Percentiles rank a stretch among this genome's conserved stretches.
phyloP scores from a whole-genome alignment of 2,329 filamentous ascomycete species.

The Fusarium sp. region DNA sequence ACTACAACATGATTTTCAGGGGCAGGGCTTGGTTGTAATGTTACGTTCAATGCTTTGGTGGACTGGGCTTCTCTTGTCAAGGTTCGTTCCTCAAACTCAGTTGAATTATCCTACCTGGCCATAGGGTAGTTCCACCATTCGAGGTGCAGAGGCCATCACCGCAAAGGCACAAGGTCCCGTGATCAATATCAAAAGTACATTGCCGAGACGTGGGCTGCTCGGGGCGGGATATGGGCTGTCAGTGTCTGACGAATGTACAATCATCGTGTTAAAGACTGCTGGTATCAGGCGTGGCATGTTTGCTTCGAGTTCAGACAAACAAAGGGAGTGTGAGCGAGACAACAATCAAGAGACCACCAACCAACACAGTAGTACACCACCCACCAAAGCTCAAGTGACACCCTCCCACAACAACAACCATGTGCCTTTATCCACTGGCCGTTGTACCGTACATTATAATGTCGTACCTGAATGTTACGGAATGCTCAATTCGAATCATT shows the following conservation, averaged over 20 bases:
- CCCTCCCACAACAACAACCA: constrained; percentile 17
- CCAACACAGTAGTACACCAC: constrained; percentile 1
- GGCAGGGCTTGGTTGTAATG: constrained; percentile 9
- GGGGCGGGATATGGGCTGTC: neutral
- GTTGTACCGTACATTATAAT: neutral
- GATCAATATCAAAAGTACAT: constrained; percentile 26
- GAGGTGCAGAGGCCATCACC: neutral
- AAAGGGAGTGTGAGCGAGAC: constrained; percentile 32
- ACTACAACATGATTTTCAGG: constrained; percentile 18
- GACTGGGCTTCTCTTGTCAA: constrained; percentile 4
- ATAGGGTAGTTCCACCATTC: constrained; percentile 17
- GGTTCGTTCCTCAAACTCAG: neutral
- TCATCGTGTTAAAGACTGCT: constrained; percentile 1
- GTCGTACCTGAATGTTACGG: constrained; percentile 21
- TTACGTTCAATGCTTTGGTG: neutral
- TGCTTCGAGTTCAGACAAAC: neutral
- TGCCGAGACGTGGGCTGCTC: constrained; percentile 24
- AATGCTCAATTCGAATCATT: constrained; percentile 8
- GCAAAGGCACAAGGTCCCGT: constrained; percentile 18
- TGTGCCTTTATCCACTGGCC: constrained; percentile 18
- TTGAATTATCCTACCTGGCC: constrained; percentile 6
- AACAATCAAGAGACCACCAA: neutral
- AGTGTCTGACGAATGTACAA: neutral
- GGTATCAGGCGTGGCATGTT: constrained; percentile 19
- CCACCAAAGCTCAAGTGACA: neutral